Conservation (phyloP, 139 green algal genomes). For the Zygnema cylindricum region DNA sequence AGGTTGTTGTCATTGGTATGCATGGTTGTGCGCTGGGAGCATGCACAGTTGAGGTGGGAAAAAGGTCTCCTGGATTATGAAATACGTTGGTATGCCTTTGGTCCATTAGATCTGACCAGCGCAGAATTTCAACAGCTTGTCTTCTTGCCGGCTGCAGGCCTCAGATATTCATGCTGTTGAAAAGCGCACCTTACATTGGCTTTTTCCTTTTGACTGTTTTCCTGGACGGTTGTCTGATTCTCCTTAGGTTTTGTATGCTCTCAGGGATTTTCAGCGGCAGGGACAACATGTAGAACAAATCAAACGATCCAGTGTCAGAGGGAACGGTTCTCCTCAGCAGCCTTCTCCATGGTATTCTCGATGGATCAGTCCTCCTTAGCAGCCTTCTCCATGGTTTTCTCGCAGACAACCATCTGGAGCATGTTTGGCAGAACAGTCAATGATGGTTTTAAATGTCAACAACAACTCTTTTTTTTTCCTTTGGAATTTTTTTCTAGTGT, state of each 20-base stretch:
- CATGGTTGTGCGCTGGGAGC: too few relatives aligned
- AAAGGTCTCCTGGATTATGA: too few relatives aligned
- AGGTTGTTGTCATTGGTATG: too few relatives aligned
- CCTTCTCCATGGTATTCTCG: background rate
- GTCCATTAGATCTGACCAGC: background rate
- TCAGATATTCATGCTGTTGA: background rate
- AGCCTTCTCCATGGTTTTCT: background rate
- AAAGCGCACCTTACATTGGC: background rate
- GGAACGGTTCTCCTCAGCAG: background rate
- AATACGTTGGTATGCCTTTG: background rate
- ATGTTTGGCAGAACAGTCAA: background rate
- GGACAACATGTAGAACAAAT: background rate
- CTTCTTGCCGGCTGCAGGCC: too few relatives aligned
- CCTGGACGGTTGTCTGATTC: background rate
- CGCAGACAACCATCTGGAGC: background rate
- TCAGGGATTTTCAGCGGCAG: background rate
- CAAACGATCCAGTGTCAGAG: background rate
- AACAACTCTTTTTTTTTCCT: too few relatives aligned
- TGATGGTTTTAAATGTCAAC: too few relatives aligned
- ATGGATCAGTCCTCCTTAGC: background rate
- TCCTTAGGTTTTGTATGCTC: background rate
- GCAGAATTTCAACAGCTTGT: too few relatives aligned
- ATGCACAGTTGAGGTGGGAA: too few relatives aligned
- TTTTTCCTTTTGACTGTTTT: background rate
- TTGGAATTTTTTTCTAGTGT: too few relatives aligned